Conservation (phyloP, 169 alveolate species). For the Sarcocystis neurona region DNA sequence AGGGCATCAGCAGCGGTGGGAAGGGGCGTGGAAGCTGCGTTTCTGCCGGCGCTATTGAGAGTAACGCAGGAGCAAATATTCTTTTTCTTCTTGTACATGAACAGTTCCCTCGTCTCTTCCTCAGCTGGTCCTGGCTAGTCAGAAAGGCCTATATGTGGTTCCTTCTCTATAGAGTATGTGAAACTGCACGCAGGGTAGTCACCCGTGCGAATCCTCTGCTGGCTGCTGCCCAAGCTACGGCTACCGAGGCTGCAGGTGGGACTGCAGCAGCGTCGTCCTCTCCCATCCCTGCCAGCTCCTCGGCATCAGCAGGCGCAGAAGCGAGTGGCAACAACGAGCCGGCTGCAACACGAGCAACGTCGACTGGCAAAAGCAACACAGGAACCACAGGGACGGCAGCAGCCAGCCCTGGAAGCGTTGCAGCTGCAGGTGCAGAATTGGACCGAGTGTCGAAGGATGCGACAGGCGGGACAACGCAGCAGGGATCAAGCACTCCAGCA, state of each 20-base stretch:
- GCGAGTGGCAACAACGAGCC: not conserved
- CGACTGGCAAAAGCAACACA: too few relatives aligned
- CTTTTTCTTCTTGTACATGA: constrained; percentile 23
- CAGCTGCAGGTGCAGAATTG: too few relatives aligned
- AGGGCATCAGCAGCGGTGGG: too few relatives aligned
- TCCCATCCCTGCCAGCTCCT: not conserved
- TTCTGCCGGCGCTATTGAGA: too few relatives aligned
- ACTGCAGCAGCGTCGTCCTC: constrained; percentile 13
- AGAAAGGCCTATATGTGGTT: constrained; percentile 64
- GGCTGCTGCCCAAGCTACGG: constrained; percentile 12
- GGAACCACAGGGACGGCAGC: too few relatives aligned
- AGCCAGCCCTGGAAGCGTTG: too few relatives aligned
- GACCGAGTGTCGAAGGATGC: too few relatives aligned
- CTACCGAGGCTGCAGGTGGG: not conserved
- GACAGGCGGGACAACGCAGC: too few relatives aligned
- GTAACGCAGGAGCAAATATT: too few relatives aligned
- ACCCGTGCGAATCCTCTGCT: constrained; percentile 1
- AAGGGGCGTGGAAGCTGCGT: too few relatives aligned
- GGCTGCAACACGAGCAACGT: not conserved
- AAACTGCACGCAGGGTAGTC: constrained; percentile 57
- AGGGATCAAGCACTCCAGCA: too few relatives aligned
- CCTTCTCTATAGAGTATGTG: constrained; percentile 67
- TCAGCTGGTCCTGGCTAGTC: constrained; percentile 70
- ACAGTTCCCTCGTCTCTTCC: constrained; percentile 26
- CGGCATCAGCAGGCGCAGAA: not conserved